Base-by-base conservation (phyloP, 2,329 filamentous ascomycete species). In the Parastagonospora nodorum region DNA sequence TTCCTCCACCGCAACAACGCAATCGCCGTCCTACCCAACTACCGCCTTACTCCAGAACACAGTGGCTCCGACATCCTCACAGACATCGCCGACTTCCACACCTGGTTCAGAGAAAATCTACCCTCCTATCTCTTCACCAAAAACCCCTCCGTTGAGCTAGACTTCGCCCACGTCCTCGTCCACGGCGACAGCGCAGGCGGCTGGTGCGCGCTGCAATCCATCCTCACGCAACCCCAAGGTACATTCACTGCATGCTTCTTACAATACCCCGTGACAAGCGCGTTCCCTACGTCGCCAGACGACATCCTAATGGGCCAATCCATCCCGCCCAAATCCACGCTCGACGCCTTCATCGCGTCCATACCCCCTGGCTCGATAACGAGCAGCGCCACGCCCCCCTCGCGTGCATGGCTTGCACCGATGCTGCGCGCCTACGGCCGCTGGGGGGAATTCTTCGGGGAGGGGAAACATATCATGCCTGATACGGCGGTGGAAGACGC, bases 41-140 rank as follows among this genome's bases (percentile, higher is more conserved):
- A 84, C 67, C 79, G 80, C 8, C 75, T 83, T 4, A 53, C 80
- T n/a, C 80, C 80, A 15, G 80, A 82, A 50, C 69, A 76, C 42
- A 77, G 45, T 14, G 77, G 77, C 29, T 42, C 66, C 2, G 77
- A 82, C 12, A 78, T 82, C 47, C 69, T 81, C 19, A 62, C 74
- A 5, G 80, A 83, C 58, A 50, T 82, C 1, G 48, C 65, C 8
- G 75, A 79, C 51, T 79, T 81, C 59, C 82, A 77, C 77, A 53
- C 51, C 5, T 83, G 80, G 80, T 54, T 80, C 30, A 39, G 45
- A 15, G 16, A 30, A 8, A 54, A 45, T n/a, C 30, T 64, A 10
- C 19, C 45, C 5, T 16, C 42, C 0, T 59, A 53, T 31, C 53
- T 68, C 28, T 14, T 36, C 9, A 55, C 57, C 19, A 45, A 51